phyloP scores from a whole-genome alignment of 1,139 yeast genomes.

The Torulaspora globosa region DNA sequence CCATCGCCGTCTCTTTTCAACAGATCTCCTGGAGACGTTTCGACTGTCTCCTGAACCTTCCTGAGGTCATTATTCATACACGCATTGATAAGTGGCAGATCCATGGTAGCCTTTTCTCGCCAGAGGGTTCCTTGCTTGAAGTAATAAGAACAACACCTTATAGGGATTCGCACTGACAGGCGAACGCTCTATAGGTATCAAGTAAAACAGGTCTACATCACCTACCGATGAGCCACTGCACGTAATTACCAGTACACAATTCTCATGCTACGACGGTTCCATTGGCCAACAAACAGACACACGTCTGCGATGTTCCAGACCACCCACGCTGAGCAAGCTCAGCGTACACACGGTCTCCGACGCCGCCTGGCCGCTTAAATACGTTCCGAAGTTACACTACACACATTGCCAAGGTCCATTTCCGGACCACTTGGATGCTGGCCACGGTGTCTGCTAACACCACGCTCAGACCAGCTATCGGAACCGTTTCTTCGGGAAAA shows the following conservation, averaged over 20 bases:
- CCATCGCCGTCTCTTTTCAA: conserved; percentile 59
- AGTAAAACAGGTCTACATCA: too few species aligned
- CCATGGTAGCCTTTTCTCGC: conserved; percentile 9
- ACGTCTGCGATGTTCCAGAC: too few species aligned
- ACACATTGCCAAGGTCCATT: neutral
- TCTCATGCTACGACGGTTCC: too few species aligned
- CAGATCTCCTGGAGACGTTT: conserved; percentile 18
- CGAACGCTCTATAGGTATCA: neutral
- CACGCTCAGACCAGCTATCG: neutral
- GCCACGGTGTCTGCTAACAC: neutral
- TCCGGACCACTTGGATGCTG: neutral
- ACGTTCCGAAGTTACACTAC: too few species aligned
- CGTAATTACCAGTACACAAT: too few species aligned
- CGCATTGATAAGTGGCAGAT: conserved; percentile 32
- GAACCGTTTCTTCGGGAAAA: neutral
- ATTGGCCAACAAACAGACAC: too few species aligned
- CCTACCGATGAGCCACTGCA: too few species aligned
- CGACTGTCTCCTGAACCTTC: conserved; percentile 25
- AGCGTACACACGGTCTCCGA: too few species aligned
- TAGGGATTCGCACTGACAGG: neutral
- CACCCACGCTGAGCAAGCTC: too few species aligned
- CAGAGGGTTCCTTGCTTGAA: neutral
- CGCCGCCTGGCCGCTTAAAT: too few species aligned
- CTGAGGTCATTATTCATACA: conserved; percentile 32
- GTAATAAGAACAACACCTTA: neutral